phyloP scores from a whole-genome alignment of 305 asterid species.

The Withania somnifera region DNA sequence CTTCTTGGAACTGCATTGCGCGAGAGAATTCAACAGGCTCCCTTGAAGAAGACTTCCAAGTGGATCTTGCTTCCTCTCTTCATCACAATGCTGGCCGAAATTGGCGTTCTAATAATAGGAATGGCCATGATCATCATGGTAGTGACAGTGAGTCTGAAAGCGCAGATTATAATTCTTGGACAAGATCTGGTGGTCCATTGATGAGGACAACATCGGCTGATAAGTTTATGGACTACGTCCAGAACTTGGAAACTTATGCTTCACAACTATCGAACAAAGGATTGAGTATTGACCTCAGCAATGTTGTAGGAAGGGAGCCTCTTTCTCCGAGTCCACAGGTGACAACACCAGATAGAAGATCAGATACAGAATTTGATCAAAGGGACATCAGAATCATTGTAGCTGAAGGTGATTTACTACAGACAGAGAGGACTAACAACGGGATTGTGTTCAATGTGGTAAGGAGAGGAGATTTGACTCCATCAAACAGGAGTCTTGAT shows the following conservation, averaged over 20 bases:
- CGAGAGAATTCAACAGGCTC: conserved; percentile 66
- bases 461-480: conserved; percentile 41
- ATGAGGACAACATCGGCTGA: conserved; percentile 76
- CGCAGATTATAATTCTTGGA: conserved; percentile 50
- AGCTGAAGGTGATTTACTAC: conserved; percentile 52
- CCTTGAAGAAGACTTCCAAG: conserved; percentile 45
- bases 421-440: conserved; percentile 40
- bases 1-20: conserved; percentile 67
- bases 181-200: conserved; percentile 69
- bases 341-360: conserved; percentile 25
- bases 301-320: neutral
- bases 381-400: conserved; percentile 33
- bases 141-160: conserved; percentile 62
- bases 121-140: conserved; percentile 30
- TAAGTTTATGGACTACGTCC: conserved; percentile 48
- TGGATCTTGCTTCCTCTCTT: conserved; percentile 22
- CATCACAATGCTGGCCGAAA: conserved; percentile 10
- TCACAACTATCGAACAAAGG: conserved; percentile 18
- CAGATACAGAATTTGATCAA: conserved; percentile 33
- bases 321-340: conserved; percentile 20
- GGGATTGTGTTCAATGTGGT: conserved; percentile 65
- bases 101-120: conserved; percentile 11
- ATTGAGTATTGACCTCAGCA: conserved; percentile 8
- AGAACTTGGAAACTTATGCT: conserved; percentile 29
- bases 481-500: conserved; percentile 36